Conservation (phyloP, 2,329 filamentous ascomycete genomes). For the Aspergillus fructus region DNA sequence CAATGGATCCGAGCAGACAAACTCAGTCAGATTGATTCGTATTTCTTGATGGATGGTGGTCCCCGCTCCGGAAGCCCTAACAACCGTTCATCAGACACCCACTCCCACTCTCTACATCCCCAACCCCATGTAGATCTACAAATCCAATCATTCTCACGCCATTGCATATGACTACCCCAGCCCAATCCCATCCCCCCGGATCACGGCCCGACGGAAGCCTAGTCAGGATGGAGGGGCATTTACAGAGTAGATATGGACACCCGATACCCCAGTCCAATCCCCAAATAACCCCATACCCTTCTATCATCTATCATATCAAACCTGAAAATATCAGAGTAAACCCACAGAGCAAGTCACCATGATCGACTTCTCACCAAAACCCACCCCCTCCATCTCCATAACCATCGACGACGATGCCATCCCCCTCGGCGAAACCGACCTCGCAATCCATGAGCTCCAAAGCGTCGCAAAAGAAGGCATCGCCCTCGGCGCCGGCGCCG, state of each 20-base stretch:
- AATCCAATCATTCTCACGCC: no score
- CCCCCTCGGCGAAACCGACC: not conserved
- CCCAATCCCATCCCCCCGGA: not conserved
- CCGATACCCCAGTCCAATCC: no score
- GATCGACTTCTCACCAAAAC: slow-evolving; percentile 9
- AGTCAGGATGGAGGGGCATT: not conserved
- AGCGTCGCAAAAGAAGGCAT: slow-evolving; percentile 2
- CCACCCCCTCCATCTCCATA: not conserved
- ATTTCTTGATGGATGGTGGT: no score
- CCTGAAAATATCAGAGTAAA: not conserved
- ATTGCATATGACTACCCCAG: not conserved
- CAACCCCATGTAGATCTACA: no score
- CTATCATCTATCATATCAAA: not conserved
- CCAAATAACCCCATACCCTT: no score
- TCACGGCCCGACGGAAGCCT: slow-evolving; percentile 5
- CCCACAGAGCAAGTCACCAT: not conserved
- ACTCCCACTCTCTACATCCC: no score
- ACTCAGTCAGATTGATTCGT: no score
- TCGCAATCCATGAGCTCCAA: not conserved
- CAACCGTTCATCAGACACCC: no score
- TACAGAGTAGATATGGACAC: not conserved
- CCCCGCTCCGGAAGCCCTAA: no score
- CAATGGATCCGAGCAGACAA: no score
- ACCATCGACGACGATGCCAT: not conserved
- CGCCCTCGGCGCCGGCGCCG: not conserved